Evolutionary conservation across 257 asterid genomes (phyloP).

Genomic region (Solanum chmielewskii): DNA sequence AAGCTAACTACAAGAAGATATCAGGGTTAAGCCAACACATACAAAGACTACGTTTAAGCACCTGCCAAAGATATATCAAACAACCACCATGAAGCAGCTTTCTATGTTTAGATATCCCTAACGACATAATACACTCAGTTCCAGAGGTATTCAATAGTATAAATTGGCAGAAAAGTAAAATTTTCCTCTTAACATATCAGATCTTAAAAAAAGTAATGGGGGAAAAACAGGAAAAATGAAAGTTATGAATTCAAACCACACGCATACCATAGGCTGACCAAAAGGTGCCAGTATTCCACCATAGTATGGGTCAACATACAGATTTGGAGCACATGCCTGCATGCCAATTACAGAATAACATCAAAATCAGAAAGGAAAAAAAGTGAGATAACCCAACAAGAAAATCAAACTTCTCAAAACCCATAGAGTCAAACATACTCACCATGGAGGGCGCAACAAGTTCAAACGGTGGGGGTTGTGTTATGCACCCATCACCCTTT

Average conservation of each 20-base stretch:
- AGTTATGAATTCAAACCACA: neutral
- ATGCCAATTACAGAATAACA: neutral
- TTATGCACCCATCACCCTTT: slow-evolving; percentile 25
- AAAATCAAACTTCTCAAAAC: neutral
- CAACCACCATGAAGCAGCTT: neutral
- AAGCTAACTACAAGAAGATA: neutral
- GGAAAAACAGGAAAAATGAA: neutral
- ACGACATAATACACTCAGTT: neutral
- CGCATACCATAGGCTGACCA: slow-evolving; percentile 71
- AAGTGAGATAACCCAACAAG: neutral
- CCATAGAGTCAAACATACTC: slow-evolving; percentile 9
- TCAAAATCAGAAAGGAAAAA: neutral
- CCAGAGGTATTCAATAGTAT: neutral
- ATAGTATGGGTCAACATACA: slow-evolving; percentile 40
- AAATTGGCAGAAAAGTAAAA: neutral
- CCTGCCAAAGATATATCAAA: neutral
- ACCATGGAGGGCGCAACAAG: slow-evolving; percentile 69
- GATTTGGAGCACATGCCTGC: slow-evolving; percentile 57
- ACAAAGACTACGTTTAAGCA: neutral
- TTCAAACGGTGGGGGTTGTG: slow-evolving; percentile 45
- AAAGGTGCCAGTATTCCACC: slow-evolving; percentile 71
- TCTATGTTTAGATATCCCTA: neutral
- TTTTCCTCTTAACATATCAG: neutral
- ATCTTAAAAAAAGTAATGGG: neutral
- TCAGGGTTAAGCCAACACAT: neutral